These are phyloP conservation scores for Pilasporangium apinafurcum DNA, from an alignment of 352 stramenopile species.

Conservation along the genomic window DNA sequence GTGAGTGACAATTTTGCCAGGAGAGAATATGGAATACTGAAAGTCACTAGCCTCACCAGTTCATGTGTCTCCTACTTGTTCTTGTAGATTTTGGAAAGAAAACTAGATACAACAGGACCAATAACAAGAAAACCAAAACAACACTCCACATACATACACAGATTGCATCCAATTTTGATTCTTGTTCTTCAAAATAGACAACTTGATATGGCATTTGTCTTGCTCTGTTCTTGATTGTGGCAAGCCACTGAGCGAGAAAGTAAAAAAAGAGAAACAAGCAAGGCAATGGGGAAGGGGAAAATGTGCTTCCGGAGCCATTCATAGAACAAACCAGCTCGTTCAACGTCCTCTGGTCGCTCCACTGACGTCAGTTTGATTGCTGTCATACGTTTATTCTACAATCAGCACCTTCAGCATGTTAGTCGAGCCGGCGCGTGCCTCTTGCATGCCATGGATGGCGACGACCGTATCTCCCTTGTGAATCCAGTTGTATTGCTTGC, in stretches of 20 bases:
- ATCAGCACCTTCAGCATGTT: conserved; percentile 92
- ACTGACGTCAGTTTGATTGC: not conserved
- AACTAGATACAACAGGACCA: not conserved
- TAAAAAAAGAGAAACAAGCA: not conserved
- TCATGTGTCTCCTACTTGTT: not conserved
- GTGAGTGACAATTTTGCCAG: not conserved
- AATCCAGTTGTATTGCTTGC: conserved; percentile 85
- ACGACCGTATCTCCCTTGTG: conserved; percentile 86
- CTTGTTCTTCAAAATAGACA: conserved; percentile 5
- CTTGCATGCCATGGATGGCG: conserved; percentile 85
- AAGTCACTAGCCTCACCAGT: not conserved
- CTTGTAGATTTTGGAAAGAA: not conserved
- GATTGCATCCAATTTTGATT: conserved; percentile 1
- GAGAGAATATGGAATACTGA: not conserved
- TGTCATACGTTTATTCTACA: conserved; percentile 52
- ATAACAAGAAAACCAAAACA: not conserved
- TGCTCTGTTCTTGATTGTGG: not conserved
- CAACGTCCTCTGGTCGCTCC: conserved; percentile 5
- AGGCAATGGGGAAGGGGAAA: not conserved
- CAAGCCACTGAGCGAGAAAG: not conserved
- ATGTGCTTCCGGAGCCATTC: no score
- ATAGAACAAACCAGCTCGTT: no score
- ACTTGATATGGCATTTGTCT: not conserved
- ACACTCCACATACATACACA: no score
- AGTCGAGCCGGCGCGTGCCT: conserved; percentile 82